A percentile compares a stretch with the other conserved stretches of the same genome.
These are phyloP conservation scores for Thermoascus crustaceus DNA, from an alignment of 2,329 filamentous ascomycete species.

Conservation along the genomic window DNA sequence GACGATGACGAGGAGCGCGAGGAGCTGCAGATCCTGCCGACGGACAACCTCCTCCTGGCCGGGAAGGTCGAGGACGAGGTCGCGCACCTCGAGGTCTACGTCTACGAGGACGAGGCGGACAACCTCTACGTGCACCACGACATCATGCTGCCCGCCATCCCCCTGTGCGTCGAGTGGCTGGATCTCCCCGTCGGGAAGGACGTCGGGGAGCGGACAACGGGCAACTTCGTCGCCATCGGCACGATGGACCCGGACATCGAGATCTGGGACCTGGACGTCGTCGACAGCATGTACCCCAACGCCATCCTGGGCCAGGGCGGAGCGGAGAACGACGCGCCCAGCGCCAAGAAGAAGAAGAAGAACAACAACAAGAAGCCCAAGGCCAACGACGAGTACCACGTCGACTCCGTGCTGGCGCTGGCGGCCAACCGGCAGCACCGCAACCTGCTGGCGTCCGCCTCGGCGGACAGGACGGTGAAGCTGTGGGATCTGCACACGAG, in stretches of 20 bases:
- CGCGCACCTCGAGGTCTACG: slow-evolving; percentile 91
- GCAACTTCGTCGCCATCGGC: slow-evolving; percentile 89
- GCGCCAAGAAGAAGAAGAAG: slow-evolving; percentile 50
- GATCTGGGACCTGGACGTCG: slow-evolving; percentile 91
- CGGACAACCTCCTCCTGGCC: slow-evolving; percentile 85
- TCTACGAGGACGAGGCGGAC: slow-evolving; percentile 90
- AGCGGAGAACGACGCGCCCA: slow-evolving; percentile 35
- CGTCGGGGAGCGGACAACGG: slow-evolving; percentile 56
- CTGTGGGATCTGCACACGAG: slow-evolving; percentile 92
- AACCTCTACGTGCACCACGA: slow-evolving; percentile 99
- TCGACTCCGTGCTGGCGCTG: slow-evolving; percentile 84
- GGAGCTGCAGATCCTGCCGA: slow-evolving; percentile 84
- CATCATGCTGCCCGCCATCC: slow-evolving; percentile 96
- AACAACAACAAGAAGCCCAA: slow-evolving; percentile 94
- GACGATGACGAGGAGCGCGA: slow-evolving; percentile 86
- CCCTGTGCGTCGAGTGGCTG: slow-evolving; percentile 91
- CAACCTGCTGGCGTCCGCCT: slow-evolving; percentile 88
- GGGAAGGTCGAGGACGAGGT: slow-evolving; percentile 96
- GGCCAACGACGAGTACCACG: slow-evolving; percentile 84
- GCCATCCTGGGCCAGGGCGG: slow-evolving; percentile 78
- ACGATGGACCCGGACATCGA: slow-evolving; percentile 99
- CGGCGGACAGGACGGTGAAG: slow-evolving; percentile 94
- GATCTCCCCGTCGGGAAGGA: slow-evolving; percentile 78
- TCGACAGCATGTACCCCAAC: slow-evolving; percentile 97
- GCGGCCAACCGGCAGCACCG: slow-evolving; percentile 89